phyloP scores from a whole-genome alignment of 441 rosid species.

The Lepidium campestre region DNA sequence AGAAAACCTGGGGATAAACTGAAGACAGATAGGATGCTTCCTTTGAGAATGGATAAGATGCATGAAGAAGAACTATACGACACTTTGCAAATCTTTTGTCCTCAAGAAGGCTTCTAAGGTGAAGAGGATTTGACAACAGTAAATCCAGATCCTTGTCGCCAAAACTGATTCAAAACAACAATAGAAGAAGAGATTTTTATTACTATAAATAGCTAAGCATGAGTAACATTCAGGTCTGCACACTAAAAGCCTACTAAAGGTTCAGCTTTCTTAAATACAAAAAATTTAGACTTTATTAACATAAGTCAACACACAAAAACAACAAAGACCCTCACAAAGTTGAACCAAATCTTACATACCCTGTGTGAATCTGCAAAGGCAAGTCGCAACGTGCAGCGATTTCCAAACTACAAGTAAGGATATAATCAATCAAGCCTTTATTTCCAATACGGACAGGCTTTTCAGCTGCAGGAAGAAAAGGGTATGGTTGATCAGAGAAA shows the following conservation, averaged over 20 bases:
- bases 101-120: slow-evolving; percentile 70
- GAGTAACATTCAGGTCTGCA: neutral
- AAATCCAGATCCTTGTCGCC: slow-evolving; percentile 96
- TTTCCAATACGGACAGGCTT: slow-evolving; percentile 58
- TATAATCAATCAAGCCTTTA: slow-evolving; percentile 75
- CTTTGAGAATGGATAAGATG: slow-evolving; percentile 91
- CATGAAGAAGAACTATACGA: slow-evolving; percentile 83
- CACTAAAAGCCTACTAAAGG: neutral
- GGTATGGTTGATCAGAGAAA: slow-evolving; percentile 20
- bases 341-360: slow-evolving; percentile 43
- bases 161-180: slow-evolving; percentile 40
- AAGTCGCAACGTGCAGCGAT: slow-evolving; percentile 53
- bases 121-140: slow-evolving; percentile 83
- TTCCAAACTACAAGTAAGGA: slow-evolving; percentile 61
- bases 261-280: neutral
- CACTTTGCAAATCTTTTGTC: slow-evolving; percentile 72
- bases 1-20: slow-evolving; percentile 70
- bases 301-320: neutral
- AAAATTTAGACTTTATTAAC: neutral
- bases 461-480: slow-evolving; percentile 48
- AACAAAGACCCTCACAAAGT: neutral
- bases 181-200: slow-evolving; percentile 2
- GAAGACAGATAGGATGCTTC: slow-evolving; percentile 94
- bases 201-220: neutral
- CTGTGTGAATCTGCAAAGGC: slow-evolving; percentile 96